Percentiles rank a stretch among this genome's conserved stretches.
These are phyloP conservation scores for Coccinonectria pachysandricola DNA, from an alignment of 2,329 filamentous ascomycete genomes.

Conservation along the genomic window DNA sequence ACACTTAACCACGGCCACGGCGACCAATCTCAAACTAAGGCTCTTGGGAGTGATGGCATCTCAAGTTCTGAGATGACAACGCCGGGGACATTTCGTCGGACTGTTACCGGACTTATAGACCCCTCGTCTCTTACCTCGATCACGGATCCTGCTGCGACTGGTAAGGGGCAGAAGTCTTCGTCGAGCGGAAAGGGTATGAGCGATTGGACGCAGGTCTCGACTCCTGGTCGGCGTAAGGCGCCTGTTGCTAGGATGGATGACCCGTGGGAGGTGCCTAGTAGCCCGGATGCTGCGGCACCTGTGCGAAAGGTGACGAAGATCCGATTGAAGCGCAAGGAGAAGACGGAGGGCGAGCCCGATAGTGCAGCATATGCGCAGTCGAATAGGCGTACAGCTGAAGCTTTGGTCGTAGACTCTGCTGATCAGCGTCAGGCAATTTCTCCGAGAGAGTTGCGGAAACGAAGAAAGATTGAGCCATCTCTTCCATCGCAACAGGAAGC, in stretches of 20 bases:
- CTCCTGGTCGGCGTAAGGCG: constrained; percentile 19
- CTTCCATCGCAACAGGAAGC: constrained; percentile 7
- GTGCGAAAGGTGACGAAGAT: constrained; percentile 9
- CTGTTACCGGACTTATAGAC: constrained; percentile 17
- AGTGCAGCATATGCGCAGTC: no score
- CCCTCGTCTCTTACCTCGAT: constrained; percentile 17
- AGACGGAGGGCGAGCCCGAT: no score
- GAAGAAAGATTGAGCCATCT: constrained; percentile 12
- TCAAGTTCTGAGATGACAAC: constrained; percentile 18
- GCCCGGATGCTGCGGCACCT: no score
- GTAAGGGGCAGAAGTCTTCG: constrained; percentile 6
- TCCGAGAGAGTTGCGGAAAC: constrained; percentile 10
- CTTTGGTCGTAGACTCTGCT: no score
- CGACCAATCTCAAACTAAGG: no score
- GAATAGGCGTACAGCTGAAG: no score
- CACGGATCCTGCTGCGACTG: constrained; percentile 17
- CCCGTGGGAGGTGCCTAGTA: constrained; percentile 36
- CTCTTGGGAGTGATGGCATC: constrained; percentile 5
- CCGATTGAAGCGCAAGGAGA: constrained; percentile 8
- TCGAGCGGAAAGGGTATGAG: constrained; percentile 7
- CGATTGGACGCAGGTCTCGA: constrained; percentile 25
- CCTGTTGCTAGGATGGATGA: constrained; percentile 19
- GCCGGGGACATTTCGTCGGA: constrained; percentile 18
- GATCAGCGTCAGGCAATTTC: no score
- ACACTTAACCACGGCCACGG: no score